These are phyloP conservation scores for Lentinula sp. DNA, from an alignment of 768 basidiomycete genomes.

Conservation along the genomic window DNA sequence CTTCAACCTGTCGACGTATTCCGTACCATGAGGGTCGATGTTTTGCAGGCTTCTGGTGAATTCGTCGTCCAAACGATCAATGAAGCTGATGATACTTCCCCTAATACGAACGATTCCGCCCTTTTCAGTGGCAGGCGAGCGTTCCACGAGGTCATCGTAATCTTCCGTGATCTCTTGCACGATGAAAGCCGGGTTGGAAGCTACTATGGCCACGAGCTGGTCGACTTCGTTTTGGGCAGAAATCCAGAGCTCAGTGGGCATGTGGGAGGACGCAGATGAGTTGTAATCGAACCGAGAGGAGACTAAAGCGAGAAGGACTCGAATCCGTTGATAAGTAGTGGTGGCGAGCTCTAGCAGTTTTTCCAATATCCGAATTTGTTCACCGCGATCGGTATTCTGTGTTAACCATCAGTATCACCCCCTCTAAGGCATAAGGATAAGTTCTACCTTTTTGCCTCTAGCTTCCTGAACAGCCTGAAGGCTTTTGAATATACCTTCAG, in stretches of 20 bases:
- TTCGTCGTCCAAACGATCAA: conserved; percentile 96
- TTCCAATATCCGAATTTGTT: conserved; percentile 90
- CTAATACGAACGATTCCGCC: conserved; percentile 80
- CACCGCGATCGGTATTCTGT: conserved; percentile 93
- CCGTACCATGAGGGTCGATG: conserved; percentile 97
- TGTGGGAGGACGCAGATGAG: conserved; percentile 75
- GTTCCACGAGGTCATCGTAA: conserved; percentile 87
- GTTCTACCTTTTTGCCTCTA: conserved; percentile 84
- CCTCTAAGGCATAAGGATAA: not conserved
- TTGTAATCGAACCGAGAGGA: conserved; percentile 98
- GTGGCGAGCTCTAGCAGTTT: conserved; percentile 79
- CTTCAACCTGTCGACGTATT: conserved; percentile 94
- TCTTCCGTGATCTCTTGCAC: conserved; percentile 86
- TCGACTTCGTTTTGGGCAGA: conserved; percentile 86
- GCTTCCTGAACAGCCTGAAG: conserved; percentile 89
- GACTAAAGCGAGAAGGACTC: conserved; percentile 88
- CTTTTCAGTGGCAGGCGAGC: conserved; percentile 65
- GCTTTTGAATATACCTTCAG: conserved; percentile 88
- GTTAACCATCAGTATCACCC: not conserved
- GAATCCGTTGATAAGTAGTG: conserved; percentile 89
- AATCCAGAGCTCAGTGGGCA: conserved; percentile 91
- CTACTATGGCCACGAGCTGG: conserved; percentile 75
- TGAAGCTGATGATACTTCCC: conserved; percentile 92
- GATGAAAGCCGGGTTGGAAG: conserved; percentile 65
- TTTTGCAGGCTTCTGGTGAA: conserved; percentile 97